Evolutionary conservation across 192 early-diverging fungal genomes (phyloP), one percentile per base, ranked within the genome.

Genomic region (Coemansia sp.): DNA sequence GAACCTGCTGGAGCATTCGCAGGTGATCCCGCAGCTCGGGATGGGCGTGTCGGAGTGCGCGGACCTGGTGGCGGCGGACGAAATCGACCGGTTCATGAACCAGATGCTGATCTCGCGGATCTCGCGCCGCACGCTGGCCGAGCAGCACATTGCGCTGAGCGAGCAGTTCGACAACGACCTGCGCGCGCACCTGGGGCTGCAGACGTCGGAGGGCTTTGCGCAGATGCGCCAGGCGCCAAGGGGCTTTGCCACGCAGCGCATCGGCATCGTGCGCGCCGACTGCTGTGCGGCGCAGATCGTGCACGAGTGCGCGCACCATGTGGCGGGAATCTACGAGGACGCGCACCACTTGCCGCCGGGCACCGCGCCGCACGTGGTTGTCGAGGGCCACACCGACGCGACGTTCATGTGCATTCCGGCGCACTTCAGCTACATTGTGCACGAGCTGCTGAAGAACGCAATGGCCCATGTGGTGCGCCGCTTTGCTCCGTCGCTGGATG

Each of bases 361-460:
- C 51, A 64, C 80, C 0, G 72, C 93, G 5, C 95, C 95, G 20
- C 82, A 92, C 56, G 87, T 96, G 5, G 51, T 89, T 3, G 72
- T 96, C 14, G 91, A 93, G 69, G 94, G 92, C 8, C 79, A 88
- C 67, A 71, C 80, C 0, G 85, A 90, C 53, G 91, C 91, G 7
- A 80, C 84, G 22, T 94, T 99, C 73, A 88, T 90, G 68, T 99
- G 96, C 73, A 96, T 99, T 60, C 93, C 95, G 8, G 96, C 94
- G 46, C 95, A 98, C 64, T 88, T 97, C 63, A 93, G 95, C 80
- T 95, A 97, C 72, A 92, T 98, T 44, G 60, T 98, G 17, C 95
- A 92, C 61, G 95, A 98, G 84, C 77, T 98, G 50, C 75, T 98
- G 63, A 90, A 91, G 68, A 96, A 96, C 83, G 87, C 90, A 44